Base-by-base conservation (phyloP, 202 grass and related monocot genomes). In the Sporobolus alterniflorus region DNA sequence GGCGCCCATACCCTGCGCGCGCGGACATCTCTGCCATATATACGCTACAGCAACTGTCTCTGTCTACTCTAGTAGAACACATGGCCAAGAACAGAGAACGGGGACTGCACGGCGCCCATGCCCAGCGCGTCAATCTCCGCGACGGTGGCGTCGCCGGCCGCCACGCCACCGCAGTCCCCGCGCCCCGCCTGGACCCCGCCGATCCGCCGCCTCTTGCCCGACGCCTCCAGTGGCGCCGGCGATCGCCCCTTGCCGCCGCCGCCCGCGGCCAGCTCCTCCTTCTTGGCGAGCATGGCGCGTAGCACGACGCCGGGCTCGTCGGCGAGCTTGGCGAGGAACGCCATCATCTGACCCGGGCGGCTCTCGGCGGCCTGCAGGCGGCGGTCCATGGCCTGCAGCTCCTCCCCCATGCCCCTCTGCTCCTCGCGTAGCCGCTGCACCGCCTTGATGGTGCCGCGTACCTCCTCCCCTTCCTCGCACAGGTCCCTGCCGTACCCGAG, bases 341-440 rank as follows among this genome's bases (percentile, higher is more conserved):
- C 71, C 75, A 95, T 89, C 92, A 95, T 93, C 88, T 93, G 90
- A 1, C 61, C 79, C 6, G 95, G 95, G 5, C 88, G 52, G 79
- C 12, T 89, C 84, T 98, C 95, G 0, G 90, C 88, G 13, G 82
- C 86, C 28, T 82, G 52, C 67, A 98, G 56, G 11, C 95, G 74
- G 29, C 55, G 39, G 84, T 89, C 88, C 95, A 95, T 98, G 49
- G 32, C 81, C 48, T 79, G 90, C 14, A 98, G 71, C 68, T 94
- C 88, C 36, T 85, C 78, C 9, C 93, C 84, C 62, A 98, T 78
- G 64, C 68, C 84, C 30, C 70, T 80, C 70, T 94, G 95, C 51
- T 98, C 88, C 47, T 93, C 84, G 42, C 87, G 91, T 51, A 98
- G 84, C 54, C 57, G 79, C 69, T 56, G 73, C 33, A 98, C 73